Conservation (phyloP, 768 basidiomycete species). For the Auricularia auricula-judae region DNA sequence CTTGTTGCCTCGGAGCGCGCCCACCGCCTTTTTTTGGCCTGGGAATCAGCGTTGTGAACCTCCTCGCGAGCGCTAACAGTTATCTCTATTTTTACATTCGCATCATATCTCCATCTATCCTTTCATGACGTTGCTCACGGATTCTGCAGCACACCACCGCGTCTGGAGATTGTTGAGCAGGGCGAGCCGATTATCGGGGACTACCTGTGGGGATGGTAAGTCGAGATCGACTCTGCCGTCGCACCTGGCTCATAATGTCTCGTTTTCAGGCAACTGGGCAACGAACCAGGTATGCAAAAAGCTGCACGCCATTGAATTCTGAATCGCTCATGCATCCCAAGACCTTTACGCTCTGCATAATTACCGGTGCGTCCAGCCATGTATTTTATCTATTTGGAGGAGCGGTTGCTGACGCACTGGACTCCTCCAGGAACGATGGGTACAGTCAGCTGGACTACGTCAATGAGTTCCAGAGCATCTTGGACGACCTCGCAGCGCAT, state of each 20-base stretch:
- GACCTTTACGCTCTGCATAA: neutral
- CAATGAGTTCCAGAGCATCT: slow-evolving; percentile 17
- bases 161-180: slow-evolving; percentile 16
- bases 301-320: too few species aligned
- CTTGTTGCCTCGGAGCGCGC: too few species aligned
- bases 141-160: slow-evolving; percentile 3
- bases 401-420: slow-evolving; percentile 5
- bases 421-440: slow-evolving; percentile 4
- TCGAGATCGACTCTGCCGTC: neutral
- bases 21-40: too few species aligned
- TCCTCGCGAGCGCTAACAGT: too few species aligned
- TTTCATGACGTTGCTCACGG: too few species aligned
- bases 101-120: too few species aligned
- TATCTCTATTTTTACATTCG: too few species aligned
- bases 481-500: slow-evolving; percentile 23
- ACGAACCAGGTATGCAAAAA: neutral
- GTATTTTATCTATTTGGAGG: slow-evolving; percentile 14
- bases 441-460: slow-evolving; percentile 19
- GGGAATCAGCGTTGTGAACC: too few species aligned
- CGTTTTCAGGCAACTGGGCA: neutral
- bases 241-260: neutral
- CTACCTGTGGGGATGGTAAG: neutral
- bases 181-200: slow-evolving; percentile 15
- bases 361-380: neutral
- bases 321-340: too few species aligned